Evolutionary conservation across 225 moss, liverwort and hornwort species (phyloP).

Genomic region (Anthoceros angustus): DNA sequence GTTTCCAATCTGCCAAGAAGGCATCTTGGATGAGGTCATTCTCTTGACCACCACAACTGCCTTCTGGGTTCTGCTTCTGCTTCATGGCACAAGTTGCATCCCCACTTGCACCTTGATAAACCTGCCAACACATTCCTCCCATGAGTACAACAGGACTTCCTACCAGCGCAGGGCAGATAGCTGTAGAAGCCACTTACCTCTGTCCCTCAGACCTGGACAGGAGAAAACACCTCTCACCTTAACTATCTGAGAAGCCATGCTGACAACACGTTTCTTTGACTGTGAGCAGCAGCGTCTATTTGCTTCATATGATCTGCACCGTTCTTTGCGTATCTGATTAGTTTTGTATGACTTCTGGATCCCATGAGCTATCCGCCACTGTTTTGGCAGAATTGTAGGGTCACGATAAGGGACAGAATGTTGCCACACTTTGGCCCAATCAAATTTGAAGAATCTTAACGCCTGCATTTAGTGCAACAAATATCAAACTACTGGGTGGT

Average conservation of each 20-base stretch:
- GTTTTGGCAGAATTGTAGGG: slow-evolving; percentile 58
- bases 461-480: slow-evolving; percentile 28
- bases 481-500: background rate
- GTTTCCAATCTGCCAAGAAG: slow-evolving; percentile 25
- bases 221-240: slow-evolving; percentile 7
- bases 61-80: slow-evolving; percentile 18
- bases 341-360: slow-evolving; percentile 70
- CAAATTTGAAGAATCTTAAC: slow-evolving; percentile 58
- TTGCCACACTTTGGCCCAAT: slow-evolving; percentile 82
- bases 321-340: slow-evolving; percentile 42
- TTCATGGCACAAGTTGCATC: slow-evolving; percentile 16
- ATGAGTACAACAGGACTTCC: background rate
- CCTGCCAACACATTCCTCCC: background rate
- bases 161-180: no score
- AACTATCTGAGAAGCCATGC: slow-evolving; percentile 4
- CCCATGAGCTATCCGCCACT: slow-evolving; percentile 77
- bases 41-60: slow-evolving; percentile 17
- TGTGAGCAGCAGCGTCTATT: slow-evolving; percentile 34
- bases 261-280: slow-evolving; percentile 21
- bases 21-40: slow-evolving; percentile 19
- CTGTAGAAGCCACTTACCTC: no score
- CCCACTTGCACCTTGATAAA: background rate
- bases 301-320: slow-evolving; percentile 45
- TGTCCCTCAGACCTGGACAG: no score
- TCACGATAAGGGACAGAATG: slow-evolving; percentile 73